Evolutionary conservation across 345 rosid genomes (phyloP).

Genomic region (Cardamine occulta): DNA sequence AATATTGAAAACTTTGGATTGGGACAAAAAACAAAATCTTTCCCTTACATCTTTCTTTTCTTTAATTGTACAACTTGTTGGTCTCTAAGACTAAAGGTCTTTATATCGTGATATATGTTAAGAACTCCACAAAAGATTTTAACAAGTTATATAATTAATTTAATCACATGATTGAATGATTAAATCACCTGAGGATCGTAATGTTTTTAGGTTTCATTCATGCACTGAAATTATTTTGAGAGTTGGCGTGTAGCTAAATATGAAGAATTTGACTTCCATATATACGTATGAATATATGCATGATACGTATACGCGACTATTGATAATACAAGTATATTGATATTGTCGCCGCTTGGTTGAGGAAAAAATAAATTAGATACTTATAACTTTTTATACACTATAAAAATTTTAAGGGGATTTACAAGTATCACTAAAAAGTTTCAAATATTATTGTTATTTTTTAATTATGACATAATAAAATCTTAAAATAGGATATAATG

Average conservation of each 20-base stretch:
- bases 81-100: slow-evolving; percentile 10
- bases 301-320: slow-evolving; percentile 16
- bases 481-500: too few species aligned
- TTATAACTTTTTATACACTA: too few species aligned
- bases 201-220: slow-evolving; percentile 7
- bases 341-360: slow-evolving; percentile 13
- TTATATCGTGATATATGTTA: not conserved
- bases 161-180: slow-evolving; percentile 18
- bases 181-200: slow-evolving; percentile 16
- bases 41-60: not conserved
- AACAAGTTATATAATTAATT: not conserved
- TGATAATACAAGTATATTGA: slow-evolving; percentile 1
- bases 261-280: slow-evolving; percentile 4
- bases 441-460: too few species aligned
- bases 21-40: not conserved
- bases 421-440: not conserved
- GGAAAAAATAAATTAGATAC: too few species aligned
- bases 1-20: slow-evolving; percentile 34
- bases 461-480: too few species aligned
- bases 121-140: not conserved
- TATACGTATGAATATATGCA: not conserved
- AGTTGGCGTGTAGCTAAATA: slow-evolving; percentile 12
- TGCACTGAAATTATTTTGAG: not conserved
- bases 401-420: not conserved
- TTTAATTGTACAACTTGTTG: slow-evolving; percentile 20